Conservation (phyloP, 768 basidiomycete genomes). For the Dioszegia aurantiaca region DNA sequence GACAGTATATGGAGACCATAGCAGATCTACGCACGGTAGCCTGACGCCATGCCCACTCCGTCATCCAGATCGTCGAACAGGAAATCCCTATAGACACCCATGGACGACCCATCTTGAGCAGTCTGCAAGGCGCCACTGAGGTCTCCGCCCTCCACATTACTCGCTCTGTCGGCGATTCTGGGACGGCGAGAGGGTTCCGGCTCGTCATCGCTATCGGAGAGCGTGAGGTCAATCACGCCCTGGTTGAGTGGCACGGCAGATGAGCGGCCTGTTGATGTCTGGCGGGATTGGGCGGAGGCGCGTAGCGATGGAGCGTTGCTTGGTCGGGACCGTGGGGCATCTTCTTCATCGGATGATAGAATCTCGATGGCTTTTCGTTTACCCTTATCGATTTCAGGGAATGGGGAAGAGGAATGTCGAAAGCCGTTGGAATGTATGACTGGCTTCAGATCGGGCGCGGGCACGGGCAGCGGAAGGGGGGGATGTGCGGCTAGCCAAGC, state of each 20-base stretch:
- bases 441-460: background rate
- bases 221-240: conserved; percentile 36
- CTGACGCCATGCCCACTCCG: background rate
- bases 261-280: conserved; percentile 9
- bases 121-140: background rate
- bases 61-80: conserved; percentile 1
- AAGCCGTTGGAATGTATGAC: background rate
- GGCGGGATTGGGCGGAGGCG: conserved; percentile 6
- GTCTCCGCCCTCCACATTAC: conserved; percentile 3
- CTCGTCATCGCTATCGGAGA: conserved; percentile 34
- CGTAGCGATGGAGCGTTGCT: conserved; percentile 1
- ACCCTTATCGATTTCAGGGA: conserved; percentile 14
- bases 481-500: conserved; percentile 58
- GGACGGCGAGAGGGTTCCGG: conserved; percentile 1
- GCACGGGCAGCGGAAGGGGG: background rate
- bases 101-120: background rate
- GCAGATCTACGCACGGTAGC: conserved; percentile 12
- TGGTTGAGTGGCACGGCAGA: conserved; percentile 17
- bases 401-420: background rate
- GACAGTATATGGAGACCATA: background rate
- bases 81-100: conserved; percentile 9
- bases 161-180: background rate
- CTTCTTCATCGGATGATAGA: conserved; percentile 37
- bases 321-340: conserved; percentile 12
- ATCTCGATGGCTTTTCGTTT: conserved; percentile 40